A percentile compares a stretch with the other conserved stretches of the same genome.
Evolutionary conservation across 2,329 filamentous ascomycete species (phyloP).

Genomic region (Sporothrix variecibatus): DNA sequence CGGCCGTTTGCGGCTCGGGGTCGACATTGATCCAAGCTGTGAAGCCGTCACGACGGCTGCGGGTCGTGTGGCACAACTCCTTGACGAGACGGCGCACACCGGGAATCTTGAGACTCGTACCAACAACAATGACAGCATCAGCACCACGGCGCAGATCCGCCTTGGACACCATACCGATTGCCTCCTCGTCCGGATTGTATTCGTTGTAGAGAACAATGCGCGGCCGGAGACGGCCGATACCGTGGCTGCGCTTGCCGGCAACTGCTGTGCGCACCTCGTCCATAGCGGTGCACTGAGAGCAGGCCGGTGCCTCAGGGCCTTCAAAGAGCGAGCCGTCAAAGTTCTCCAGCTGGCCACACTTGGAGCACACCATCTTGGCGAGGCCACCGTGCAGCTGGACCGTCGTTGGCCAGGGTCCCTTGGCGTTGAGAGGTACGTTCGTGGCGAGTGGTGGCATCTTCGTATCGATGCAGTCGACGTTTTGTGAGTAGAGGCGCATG

Average conservation of each 20-base stretch:
- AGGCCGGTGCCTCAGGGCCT: constrained; percentile 80
- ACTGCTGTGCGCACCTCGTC: constrained; percentile 74
- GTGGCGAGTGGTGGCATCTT: constrained; percentile 78
- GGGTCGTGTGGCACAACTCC: constrained; percentile 86
- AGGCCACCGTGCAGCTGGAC: constrained; percentile 93
- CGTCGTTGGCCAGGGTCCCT: constrained; percentile 89
- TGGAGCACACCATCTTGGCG: constrained; percentile 95
- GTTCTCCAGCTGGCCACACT: constrained; percentile 75
- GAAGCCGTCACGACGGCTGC: constrained; percentile 77
- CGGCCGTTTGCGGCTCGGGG: constrained; percentile 74
- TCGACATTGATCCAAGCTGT: constrained; percentile 96
- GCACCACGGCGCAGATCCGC: constrained; percentile 83
- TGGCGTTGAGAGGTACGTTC: constrained; percentile 74
- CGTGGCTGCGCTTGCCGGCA: constrained; percentile 87
- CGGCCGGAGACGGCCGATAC: constrained; percentile 84
- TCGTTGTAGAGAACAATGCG: constrained; percentile 98
- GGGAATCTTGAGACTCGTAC: constrained; percentile 92
- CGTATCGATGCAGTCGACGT: constrained; percentile 94
- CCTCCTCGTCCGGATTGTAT: constrained; percentile 92
- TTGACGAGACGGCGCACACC: constrained; percentile 86
- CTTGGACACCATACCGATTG: constrained; percentile 86
- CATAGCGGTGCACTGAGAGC: constrained; percentile 69
- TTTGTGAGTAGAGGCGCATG: constrained; percentile 90
- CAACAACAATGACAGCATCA: constrained; percentile 91
- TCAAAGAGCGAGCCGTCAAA: constrained; percentile 81